A percentile compares a stretch with the other conserved stretches of the same genome.
These are phyloP conservation scores for Microbotryum scabiosae DNA, from an alignment of 1,284 basidiomycete genomes.

Conservation along the genomic window DNA sequence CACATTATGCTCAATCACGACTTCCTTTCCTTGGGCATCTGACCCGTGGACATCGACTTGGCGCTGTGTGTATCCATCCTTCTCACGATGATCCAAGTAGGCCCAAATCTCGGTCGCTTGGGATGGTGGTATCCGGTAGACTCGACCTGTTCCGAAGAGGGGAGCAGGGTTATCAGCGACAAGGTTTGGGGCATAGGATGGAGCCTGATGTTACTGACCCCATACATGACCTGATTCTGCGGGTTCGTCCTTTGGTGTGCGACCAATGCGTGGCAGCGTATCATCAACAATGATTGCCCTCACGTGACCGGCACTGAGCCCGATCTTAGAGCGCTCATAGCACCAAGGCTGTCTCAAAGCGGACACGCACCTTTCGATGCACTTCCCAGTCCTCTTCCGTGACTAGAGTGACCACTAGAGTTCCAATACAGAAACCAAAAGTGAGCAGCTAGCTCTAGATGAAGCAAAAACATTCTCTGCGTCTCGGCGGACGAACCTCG, in stretches of 20 bases:
- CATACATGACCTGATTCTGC: conserved; percentile 25
- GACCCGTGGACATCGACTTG: conserved; percentile 54
- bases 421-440: not conserved
- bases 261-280: not conserved
- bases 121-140: conserved; percentile 19
- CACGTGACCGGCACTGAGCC: not conserved
- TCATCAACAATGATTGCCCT: not conserved
- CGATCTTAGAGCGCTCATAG: not conserved
- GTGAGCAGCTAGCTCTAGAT: not conserved
- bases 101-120: conserved; percentile 17
- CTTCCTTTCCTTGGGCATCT: conserved; percentile 48
- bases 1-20: conserved; percentile 51
- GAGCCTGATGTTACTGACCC: conserved; percentile 5
- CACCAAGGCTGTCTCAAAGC: not conserved
- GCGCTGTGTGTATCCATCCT: conserved; percentile 69
- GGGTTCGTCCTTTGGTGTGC: conserved; percentile 17
- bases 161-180: not conserved
- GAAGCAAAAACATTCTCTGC: not conserved
- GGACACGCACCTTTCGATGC: conserved; percentile 12
- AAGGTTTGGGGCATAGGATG: not conserved
- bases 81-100: conserved; percentile 29
- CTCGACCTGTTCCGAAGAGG: conserved; percentile 7
- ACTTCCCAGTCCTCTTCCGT: conserved; percentile 19
- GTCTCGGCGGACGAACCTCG: conserved; percentile 11
- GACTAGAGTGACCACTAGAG: conserved; percentile 24